Evolutionary conservation across 1,284 basidiomycete species (phyloP).

Genomic region (Tilletia walkeri): DNA sequence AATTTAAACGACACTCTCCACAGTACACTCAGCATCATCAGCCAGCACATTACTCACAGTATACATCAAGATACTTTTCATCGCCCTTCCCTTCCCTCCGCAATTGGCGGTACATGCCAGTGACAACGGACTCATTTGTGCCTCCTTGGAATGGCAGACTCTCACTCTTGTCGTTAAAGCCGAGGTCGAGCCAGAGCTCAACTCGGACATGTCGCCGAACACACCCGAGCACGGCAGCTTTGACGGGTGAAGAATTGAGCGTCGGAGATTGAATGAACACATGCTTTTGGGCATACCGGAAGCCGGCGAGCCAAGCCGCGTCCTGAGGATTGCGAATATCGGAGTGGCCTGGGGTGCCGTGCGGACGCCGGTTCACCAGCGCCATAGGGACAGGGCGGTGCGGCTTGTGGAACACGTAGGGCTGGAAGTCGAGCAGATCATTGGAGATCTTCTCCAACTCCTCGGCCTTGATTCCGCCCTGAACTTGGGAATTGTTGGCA

Average conservation of each 20-base stretch:
- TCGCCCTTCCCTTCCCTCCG: slow-evolving; percentile 46
- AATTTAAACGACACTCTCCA: not conserved
- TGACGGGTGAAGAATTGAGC: slow-evolving; percentile 70
- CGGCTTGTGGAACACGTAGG: slow-evolving; percentile 42
- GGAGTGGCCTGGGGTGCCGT: slow-evolving; percentile 64
- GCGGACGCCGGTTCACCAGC: slow-evolving; percentile 69
- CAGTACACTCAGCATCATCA: not conserved
- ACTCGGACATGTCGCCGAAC: slow-evolving; percentile 67
- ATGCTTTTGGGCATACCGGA: slow-evolving; percentile 67
- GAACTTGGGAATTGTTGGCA: slow-evolving; percentile 53
- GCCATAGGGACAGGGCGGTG: slow-evolving; percentile 68
- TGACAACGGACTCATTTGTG: slow-evolving; percentile 73
- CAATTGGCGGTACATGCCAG: slow-evolving; percentile 62
- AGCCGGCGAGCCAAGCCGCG: slow-evolving; percentile 71
- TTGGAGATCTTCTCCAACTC: slow-evolving; percentile 19
- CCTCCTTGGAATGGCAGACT: slow-evolving; percentile 75
- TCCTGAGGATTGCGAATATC: slow-evolving; percentile 70
- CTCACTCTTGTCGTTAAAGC: slow-evolving; percentile 62
- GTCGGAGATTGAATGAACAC: slow-evolving; percentile 71
- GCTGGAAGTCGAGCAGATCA: slow-evolving; percentile 49
- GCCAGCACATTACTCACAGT: slow-evolving; percentile 59
- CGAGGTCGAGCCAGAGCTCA: slow-evolving; percentile 57
- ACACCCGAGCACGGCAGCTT: slow-evolving; percentile 68
- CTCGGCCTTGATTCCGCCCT: slow-evolving; percentile 42
- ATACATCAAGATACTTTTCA: slow-evolving; percentile 65